These are phyloP conservation scores for Calonectria pseudoreteaudii DNA, from an alignment of 2,329 filamentous ascomycete species.

Conservation along the genomic window DNA sequence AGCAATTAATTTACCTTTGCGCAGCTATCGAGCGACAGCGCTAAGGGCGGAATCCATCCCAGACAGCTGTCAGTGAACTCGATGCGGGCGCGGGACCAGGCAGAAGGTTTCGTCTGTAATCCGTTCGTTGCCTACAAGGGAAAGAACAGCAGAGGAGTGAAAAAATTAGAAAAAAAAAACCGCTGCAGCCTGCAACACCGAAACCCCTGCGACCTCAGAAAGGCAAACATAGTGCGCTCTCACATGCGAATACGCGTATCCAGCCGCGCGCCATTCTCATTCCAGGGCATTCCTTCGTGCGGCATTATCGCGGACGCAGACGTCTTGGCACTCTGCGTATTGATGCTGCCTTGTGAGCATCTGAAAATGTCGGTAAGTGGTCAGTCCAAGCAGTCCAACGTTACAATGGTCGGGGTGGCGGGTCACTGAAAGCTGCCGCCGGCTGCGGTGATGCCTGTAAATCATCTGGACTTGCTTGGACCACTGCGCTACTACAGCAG, in stretches of 20 bases:
- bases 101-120: neutral
- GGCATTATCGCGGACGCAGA: constrained; percentile 18
- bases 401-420: neutral
- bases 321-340: neutral
- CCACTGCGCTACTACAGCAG: neutral
- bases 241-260: neutral
- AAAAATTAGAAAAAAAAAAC: neutral
- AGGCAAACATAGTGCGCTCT: neutral
- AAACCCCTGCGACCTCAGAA: neutral
- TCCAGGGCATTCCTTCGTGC: neutral
- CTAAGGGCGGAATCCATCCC: neutral
- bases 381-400: neutral
- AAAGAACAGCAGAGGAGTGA: neutral
- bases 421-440: neutral
- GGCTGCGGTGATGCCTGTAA: neutral
- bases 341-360: neutral
- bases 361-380: neutral
- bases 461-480: neutral
- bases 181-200: neutral
- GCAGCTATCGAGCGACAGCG: neutral
- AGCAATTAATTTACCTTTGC: neutral
- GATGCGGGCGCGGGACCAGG: neutral
- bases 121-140: neutral
- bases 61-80: neutral
- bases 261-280: neutral